phyloP scores from a whole-genome alignment of 2,329 filamentous ascomycete genomes.

The Xylariaceae sp. region DNA sequence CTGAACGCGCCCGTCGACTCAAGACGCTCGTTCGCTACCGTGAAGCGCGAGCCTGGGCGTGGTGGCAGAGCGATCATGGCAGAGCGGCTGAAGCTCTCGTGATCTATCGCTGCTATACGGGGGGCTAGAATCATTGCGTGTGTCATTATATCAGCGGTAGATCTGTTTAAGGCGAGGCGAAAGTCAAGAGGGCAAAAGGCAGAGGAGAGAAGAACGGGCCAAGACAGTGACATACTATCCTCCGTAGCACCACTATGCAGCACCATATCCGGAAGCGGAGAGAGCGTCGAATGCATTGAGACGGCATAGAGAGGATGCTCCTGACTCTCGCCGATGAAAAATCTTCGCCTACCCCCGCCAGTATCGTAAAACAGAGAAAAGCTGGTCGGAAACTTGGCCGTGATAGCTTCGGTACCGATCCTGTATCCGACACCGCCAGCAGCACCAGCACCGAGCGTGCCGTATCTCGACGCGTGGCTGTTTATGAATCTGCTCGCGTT shows the following conservation, averaged over 20 bases:
- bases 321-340: conserved; percentile 4
- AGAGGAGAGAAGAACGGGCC: too few relatives aligned
- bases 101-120: conserved; percentile 5
- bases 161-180: not conserved
- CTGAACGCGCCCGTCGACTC: conserved; percentile 6
- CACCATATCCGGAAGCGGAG: conserved; percentile 2
- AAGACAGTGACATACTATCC: conserved; percentile 6
- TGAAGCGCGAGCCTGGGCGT: conserved; percentile 11
- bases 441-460: too few relatives aligned
- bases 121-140: too few relatives aligned
- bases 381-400: conserved; percentile 5
- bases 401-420: not conserved
- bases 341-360: not conserved
- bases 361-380: conserved; percentile 7
- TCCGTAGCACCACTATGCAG: conserved; percentile 1
- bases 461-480: too few relatives aligned
- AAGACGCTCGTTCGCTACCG: conserved; percentile 4
- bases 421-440: too few relatives aligned
- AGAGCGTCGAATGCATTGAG: conserved; percentile 1
- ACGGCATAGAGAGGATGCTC: conserved; percentile 7
- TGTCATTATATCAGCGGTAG: too few relatives aligned
- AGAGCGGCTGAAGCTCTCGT: conserved; percentile 5
- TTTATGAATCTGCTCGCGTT: too few relatives aligned
- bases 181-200: not conserved
- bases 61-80: conserved; percentile 27